Evolutionary conservation across 805 yeast species (phyloP).

Genomic region (Tetrapisispora pingtungensis): DNA sequence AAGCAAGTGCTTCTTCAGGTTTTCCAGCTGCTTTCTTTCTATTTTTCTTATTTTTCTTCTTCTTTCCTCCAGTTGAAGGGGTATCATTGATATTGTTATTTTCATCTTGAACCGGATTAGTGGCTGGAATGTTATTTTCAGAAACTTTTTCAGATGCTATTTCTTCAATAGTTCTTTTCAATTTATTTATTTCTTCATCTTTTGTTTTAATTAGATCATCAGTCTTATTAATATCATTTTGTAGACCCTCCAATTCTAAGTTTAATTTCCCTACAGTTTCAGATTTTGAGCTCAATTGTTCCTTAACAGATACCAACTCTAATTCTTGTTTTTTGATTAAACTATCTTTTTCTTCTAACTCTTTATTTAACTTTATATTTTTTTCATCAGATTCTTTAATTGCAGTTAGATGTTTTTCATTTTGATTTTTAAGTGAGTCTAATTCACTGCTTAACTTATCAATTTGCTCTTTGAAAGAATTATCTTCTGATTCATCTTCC

Average conservation of each 20-base stretch:
- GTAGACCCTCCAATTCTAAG: background rate
- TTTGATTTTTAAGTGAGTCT: background rate
- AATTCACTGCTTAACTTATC: background rate
- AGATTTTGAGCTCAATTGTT: background rate
- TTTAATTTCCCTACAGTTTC: background rate
- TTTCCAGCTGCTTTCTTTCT: constrained; percentile 15
- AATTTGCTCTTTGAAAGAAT: background rate
- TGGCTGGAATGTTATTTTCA: background rate
- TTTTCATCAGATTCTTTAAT: background rate
- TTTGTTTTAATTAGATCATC: background rate
- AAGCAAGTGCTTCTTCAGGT: background rate
- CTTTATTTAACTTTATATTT: background rate
- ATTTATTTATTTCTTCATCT: constrained; percentile 6
- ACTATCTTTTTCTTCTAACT: constrained; percentile 1
- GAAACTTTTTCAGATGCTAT: background rate
- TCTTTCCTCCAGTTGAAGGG: background rate
- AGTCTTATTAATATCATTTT: background rate
- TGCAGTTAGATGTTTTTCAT: background rate
- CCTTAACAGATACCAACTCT: background rate
- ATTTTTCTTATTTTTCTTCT: constrained; percentile 12
- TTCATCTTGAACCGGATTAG: background rate
- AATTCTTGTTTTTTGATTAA: background rate
- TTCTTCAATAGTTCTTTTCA: constrained; percentile 9
- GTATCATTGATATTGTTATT: background rate
- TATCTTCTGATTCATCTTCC: background rate